Conservation (phyloP, 2,329 filamentous ascomycete species). For the Alternaria consortialis region DNA sequence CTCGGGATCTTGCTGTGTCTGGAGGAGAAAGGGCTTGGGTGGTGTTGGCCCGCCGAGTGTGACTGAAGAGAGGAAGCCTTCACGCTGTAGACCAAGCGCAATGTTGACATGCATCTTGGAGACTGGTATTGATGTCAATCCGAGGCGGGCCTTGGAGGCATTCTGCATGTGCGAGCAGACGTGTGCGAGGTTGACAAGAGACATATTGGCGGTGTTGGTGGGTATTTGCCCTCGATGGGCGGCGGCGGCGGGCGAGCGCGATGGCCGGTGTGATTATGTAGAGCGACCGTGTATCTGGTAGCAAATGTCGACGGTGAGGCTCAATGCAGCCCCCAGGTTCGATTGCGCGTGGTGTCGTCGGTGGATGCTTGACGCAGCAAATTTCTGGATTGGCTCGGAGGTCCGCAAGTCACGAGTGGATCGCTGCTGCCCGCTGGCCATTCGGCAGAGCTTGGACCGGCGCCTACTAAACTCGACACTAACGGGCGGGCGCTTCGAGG, state of each 20-base stretch:
- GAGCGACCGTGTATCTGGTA: background rate
- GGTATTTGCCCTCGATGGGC: slow-evolving; percentile 42
- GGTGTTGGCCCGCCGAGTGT: slow-evolving; percentile 74
- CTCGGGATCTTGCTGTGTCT: slow-evolving; percentile 41
- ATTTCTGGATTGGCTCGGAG: slow-evolving; percentile 42
- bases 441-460: slow-evolving; percentile 30
- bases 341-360: slow-evolving; percentile 36
- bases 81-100: slow-evolving; percentile 78
- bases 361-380: slow-evolving; percentile 32
- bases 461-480: slow-evolving; percentile 29
- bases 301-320: slow-evolving; percentile 12
- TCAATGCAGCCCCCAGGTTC: slow-evolving; percentile 21
- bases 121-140: slow-evolving; percentile 82
- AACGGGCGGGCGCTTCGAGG: slow-evolving; percentile 44
- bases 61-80: slow-evolving; percentile 82
- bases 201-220: slow-evolving; percentile 61
- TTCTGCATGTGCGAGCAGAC: slow-evolving; percentile 93
- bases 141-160: slow-evolving; percentile 82
- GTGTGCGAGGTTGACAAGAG: slow-evolving; percentile 77
- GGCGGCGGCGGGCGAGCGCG: slow-evolving; percentile 21
- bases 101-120: slow-evolving; percentile 82
- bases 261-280: slow-evolving; percentile 3
- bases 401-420: slow-evolving; percentile 39
- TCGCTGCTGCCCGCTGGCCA: slow-evolving; percentile 15
- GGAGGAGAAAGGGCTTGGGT: slow-evolving; percentile 46